These are phyloP conservation scores for Fusarium subtropicale DNA, from an alignment of 2,329 filamentous ascomycete genomes.

Conservation along the genomic window DNA sequence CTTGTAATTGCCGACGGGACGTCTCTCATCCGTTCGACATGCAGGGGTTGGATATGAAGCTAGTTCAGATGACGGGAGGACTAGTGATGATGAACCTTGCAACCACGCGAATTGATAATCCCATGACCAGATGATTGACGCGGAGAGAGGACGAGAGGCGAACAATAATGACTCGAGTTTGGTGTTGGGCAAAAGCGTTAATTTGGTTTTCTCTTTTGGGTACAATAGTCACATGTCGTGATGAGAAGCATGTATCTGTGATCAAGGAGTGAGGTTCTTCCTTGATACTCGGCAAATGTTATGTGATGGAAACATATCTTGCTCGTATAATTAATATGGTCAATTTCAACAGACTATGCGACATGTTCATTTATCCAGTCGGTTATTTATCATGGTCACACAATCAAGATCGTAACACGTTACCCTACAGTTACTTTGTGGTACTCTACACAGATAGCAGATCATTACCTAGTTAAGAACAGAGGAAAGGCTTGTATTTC, in stretches of 20 bases:
- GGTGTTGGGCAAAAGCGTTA: not conserved
- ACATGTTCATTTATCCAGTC: too few species aligned
- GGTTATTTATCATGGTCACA: too few species aligned
- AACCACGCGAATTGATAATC: not conserved
- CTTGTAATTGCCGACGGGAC: not conserved
- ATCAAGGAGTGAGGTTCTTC: not conserved
- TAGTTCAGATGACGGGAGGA: not conserved
- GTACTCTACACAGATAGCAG: not conserved
- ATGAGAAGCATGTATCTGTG: not conserved
- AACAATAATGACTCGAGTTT: not conserved
- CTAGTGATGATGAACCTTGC: not conserved
- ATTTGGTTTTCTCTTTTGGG: not conserved
- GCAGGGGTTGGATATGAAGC: not conserved
- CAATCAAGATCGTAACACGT: too few species aligned
- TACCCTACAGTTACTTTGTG: not conserved
- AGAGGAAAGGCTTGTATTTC: not conserved
- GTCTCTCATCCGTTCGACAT: not conserved
- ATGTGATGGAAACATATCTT: too few species aligned
- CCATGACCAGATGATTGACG: not conserved
- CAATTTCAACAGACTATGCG: too few species aligned
- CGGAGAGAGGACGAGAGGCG: not conserved
- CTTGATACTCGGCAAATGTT: too few species aligned
- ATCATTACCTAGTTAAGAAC: not conserved
- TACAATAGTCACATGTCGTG: not conserved
- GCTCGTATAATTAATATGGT: too few species aligned